Evolutionary conservation across 306 rosid species (phyloP).

Genomic region (Trifolium subterraneum): DNA sequence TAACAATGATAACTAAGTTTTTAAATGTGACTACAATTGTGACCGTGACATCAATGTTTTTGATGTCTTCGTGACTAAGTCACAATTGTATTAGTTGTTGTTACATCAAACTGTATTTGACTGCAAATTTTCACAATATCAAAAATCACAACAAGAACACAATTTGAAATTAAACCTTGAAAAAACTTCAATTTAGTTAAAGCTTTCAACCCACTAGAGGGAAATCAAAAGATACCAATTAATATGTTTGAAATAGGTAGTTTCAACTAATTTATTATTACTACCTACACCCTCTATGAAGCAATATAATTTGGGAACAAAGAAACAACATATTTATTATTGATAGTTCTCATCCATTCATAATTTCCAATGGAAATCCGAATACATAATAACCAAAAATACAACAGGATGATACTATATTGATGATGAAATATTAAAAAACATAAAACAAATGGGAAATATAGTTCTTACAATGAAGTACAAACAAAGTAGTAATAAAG

Average conservation of each 20-base stretch:
- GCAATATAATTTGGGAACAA: slow-evolving; percentile 12
- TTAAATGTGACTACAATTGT: background rate
- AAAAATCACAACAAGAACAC: background rate
- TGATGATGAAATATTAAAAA: slow-evolving; percentile 24
- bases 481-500: slow-evolving; percentile 34
- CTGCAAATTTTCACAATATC: background rate
- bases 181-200: background rate
- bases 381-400: slow-evolving; percentile 40
- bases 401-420: slow-evolving; percentile 16
- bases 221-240: background rate
- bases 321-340: slow-evolving; percentile 29
- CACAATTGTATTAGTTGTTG: background rate
- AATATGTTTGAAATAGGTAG: too few relatives aligned
- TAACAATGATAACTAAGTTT: background rate
- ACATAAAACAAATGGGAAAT: slow-evolving; percentile 29
- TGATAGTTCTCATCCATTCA: slow-evolving; percentile 51
- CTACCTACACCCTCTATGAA: background rate
- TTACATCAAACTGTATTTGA: background rate
- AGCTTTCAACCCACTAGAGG: slow-evolving; percentile 14
- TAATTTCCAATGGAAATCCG: slow-evolving; percentile 45
- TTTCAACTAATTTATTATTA: too few relatives aligned
- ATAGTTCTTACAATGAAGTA: slow-evolving; percentile 36
- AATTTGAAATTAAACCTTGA: background rate
- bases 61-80: background rate
- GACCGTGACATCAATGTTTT: background rate